A percentile compares a stretch with the other conserved stretches of the same genome.
phyloP scores from a whole-genome alignment of 768 basidiomycete species.

The Amanita polypyramis region DNA sequence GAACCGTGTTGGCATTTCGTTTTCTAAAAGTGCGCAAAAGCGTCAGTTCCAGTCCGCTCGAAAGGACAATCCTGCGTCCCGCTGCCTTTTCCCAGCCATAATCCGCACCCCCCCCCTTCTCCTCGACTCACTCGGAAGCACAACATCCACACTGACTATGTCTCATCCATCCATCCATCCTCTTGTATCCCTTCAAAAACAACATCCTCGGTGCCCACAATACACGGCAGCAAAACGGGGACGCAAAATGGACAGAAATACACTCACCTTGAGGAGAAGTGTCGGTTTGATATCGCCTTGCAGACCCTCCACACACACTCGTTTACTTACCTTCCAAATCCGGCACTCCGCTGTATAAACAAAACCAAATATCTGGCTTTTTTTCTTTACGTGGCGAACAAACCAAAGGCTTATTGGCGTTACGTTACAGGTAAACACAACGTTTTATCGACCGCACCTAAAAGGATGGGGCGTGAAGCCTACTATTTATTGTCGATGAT shows the following conservation, averaged over 20 bases:
- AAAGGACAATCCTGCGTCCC: conserved; percentile 9
- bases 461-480: neutral
- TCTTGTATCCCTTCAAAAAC: neutral
- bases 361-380: no score
- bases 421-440: neutral
- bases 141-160: no score
- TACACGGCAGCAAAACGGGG: conserved; percentile 7
- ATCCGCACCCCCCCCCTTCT: no score
- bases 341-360: no score
- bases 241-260: conserved; percentile 13
- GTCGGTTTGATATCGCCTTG: conserved; percentile 29
- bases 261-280: conserved; percentile 63
- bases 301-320: conserved; percentile 7
- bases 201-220: neutral
- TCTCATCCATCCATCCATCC: neutral
- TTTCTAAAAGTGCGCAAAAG: conserved; percentile 20
- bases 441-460: neutral
- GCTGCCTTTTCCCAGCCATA: no score
- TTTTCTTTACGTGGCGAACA: no score
- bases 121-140: no score
- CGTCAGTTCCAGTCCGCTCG: conserved; percentile 13
- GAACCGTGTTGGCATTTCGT: conserved; percentile 86
- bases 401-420: no score
- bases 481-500: conserved; percentile 4
- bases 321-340: no score